Percentiles rank a stretch among this genome's conserved stretches.
Evolutionary conservation across 257 asterid genomes (phyloP).

Genomic region (Nicotiana benthamiana): DNA sequence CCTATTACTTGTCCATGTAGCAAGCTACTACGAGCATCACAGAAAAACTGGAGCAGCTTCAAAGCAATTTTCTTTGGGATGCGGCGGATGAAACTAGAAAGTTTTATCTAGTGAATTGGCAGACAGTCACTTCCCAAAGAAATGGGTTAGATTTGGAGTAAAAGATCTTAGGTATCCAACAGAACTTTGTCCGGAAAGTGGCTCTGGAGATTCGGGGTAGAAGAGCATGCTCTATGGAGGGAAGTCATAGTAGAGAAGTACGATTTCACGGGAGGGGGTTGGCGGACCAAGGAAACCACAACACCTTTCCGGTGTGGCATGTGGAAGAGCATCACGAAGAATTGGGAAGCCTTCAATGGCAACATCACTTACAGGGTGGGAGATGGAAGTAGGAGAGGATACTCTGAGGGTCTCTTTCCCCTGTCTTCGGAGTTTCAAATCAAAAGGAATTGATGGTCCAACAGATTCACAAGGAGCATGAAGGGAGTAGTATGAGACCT

Average conservation of each 20-base stretch:
- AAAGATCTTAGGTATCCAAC: neutral
- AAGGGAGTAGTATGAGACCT: neutral
- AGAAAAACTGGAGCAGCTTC: neutral
- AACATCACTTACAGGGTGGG: neutral
- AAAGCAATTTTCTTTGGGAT: neutral
- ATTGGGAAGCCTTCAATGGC: neutral
- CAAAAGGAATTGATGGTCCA: neutral
- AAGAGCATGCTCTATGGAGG: neutral
- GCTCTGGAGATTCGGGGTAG: neutral
- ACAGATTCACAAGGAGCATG: neutral
- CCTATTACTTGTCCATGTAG: neutral
- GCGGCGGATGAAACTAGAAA: neutral
- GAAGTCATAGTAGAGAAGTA: neutral
- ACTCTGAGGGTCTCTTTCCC: neutral
- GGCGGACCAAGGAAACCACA: neutral
- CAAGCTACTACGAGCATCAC: neutral
- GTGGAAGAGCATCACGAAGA: neutral
- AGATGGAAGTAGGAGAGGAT: neutral
- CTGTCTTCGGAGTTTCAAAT: neutral
- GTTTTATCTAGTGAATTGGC: neutral
- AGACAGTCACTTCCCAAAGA: neutral
- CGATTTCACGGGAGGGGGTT: neutral
- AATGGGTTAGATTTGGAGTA: neutral
- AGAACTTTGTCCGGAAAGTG: neutral
- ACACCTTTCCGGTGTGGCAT: neutral